Conservation (phyloP, 2,329 filamentous ascomycete species). For the Aphanoascus verrucosus region DNA sequence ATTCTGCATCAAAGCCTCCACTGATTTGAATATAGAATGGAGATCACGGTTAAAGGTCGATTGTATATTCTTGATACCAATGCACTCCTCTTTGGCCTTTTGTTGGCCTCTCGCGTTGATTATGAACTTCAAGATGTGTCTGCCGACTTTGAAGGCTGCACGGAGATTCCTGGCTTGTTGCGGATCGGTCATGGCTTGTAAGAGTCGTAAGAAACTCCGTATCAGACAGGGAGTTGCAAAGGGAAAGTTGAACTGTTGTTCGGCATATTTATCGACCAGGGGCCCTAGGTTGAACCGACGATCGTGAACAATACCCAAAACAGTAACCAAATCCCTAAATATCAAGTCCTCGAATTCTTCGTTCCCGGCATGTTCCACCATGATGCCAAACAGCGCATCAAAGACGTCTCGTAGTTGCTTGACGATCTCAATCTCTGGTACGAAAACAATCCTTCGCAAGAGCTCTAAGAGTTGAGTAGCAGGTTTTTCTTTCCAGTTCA, state of each 20-base stretch:
- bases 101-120: conserved; percentile 79
- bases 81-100: conserved; percentile 74
- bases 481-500: conserved; percentile 73
- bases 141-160: conserved; percentile 87
- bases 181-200: conserved; percentile 72
- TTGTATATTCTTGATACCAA: conserved; percentile 63
- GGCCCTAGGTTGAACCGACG: conserved; percentile 84
- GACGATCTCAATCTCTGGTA: conserved; percentile 94
- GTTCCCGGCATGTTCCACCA: conserved; percentile 82
- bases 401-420: conserved; percentile 85
- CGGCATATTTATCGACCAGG: conserved; percentile 82
- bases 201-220: conserved; percentile 70
- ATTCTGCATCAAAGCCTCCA: conserved; percentile 84
- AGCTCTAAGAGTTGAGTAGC: conserved; percentile 61
- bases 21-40: conserved; percentile 74
- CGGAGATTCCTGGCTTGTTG: conserved; percentile 75
- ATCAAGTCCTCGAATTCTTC: conserved; percentile 88
- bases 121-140: conserved; percentile 89
- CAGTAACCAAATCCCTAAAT: conserved; percentile 79
- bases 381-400: conserved; percentile 78
- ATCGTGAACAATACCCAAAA: conserved; percentile 88
- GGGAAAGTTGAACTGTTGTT: conserved; percentile 81
- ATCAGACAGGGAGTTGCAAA: conserved; percentile 83
- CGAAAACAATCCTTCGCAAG: conserved; percentile 76
- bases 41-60: conserved; percentile 74